phyloP scores from a whole-genome alignment of 495 filamentous ascomycete species.

The Penicillium cosmopolitanum region DNA sequence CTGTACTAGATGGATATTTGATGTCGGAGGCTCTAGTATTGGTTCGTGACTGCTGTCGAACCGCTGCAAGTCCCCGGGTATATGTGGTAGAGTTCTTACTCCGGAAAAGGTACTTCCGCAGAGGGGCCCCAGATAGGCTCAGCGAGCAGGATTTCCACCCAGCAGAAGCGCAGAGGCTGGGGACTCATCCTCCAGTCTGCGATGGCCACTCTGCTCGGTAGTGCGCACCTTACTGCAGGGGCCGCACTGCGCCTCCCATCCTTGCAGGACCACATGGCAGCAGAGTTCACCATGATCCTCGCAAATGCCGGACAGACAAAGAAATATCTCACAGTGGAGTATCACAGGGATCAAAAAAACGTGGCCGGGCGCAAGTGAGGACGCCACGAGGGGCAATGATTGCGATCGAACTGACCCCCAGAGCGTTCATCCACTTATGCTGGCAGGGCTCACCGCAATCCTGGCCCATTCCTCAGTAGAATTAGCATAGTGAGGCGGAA shows the following conservation, averaged over 20 bases:
- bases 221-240: not conserved
- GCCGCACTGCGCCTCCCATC: not conserved
- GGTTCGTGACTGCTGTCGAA: not conserved
- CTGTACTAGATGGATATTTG: not conserved
- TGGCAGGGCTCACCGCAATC: slow-evolving; percentile 2
- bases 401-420: slow-evolving; percentile 7
- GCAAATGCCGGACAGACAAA: not conserved
- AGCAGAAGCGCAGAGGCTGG: not conserved
- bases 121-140: not conserved
- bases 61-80: not conserved
- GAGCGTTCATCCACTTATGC: slow-evolving; percentile 7
- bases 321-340: not conserved
- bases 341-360: slow-evolving; percentile 15
- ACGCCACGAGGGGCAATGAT: not conserved
- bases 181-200: too few species aligned
- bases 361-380: slow-evolving; percentile 34
- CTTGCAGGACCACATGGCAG: slow-evolving; percentile 7
- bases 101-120: not conserved
- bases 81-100: not conserved
- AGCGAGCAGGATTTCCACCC: slow-evolving; percentile 1
- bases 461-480: not conserved
- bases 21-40: not conserved
- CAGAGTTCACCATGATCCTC: not conserved
- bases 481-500: not conserved
- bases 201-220: not conserved